Evolutionary conservation across 75 land plant species (phyloP).

Genomic region (Picea glauca): DNA sequence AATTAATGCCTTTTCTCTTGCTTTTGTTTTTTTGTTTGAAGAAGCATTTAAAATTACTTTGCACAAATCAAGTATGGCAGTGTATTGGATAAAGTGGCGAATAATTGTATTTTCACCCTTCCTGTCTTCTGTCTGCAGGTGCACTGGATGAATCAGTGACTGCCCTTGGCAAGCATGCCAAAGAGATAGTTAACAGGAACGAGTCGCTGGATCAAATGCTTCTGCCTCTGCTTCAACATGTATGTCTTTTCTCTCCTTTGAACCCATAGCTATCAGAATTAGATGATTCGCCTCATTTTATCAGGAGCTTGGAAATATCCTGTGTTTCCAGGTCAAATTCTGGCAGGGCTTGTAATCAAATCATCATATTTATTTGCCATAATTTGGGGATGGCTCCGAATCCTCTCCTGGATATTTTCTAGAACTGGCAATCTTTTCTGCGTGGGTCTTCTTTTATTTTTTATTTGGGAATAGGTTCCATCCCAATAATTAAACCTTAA

Average conservation of each 20-base stretch:
- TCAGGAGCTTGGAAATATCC: background rate
- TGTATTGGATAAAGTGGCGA: background rate
- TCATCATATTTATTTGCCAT: too few species aligned
- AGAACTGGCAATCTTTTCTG: too few species aligned
- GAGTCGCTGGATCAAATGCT: conserved; percentile 40
- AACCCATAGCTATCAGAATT: background rate
- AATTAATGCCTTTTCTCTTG: background rate
- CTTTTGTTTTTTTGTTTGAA: background rate
- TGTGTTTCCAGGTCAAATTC: background rate
- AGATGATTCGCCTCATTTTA: background rate
- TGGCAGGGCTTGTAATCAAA: background rate
- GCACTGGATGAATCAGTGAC: conserved; percentile 39
- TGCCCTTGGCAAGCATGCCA: conserved; percentile 35
- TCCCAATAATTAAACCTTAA: too few species aligned
- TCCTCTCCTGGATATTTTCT: too few species aligned
- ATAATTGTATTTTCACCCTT: background rate
- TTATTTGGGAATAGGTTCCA: too few species aligned
- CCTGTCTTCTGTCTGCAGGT: conserved; percentile 16
- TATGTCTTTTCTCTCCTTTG: background rate
- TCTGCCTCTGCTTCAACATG: conserved; percentile 57
- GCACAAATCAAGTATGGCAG: background rate
- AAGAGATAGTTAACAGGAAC: conserved; percentile 21
- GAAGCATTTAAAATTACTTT: background rate
- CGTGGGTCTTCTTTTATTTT: too few species aligned
- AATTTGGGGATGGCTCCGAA: too few species aligned